phyloP scores from a whole-genome alignment of 2,329 filamentous ascomycete species.

The Cordyceps farinosa region DNA sequence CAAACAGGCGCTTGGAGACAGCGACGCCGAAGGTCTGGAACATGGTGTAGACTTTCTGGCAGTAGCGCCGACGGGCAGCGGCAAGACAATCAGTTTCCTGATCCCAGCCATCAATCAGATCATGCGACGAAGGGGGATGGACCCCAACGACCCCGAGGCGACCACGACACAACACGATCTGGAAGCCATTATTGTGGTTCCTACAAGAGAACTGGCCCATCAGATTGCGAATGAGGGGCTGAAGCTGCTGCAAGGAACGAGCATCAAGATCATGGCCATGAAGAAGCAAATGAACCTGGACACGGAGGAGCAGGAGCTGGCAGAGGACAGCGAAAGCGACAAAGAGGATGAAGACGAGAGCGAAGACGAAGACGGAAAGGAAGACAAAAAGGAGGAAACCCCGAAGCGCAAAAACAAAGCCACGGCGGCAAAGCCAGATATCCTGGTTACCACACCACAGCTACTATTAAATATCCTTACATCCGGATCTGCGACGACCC shows the following conservation, averaged over 20 bases:
- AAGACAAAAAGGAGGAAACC: constrained; percentile 23
- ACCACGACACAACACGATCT: constrained; percentile 43
- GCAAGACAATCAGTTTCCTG: constrained; percentile 91
- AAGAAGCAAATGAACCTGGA: constrained; percentile 76
- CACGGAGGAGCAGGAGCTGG: constrained; percentile 39
- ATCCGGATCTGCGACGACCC: constrained; percentile 40
- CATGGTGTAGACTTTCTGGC: constrained; percentile 70
- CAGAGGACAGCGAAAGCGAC: constrained; percentile 36
- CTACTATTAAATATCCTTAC: constrained; percentile 70
- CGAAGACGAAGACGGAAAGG: constrained; percentile 35
- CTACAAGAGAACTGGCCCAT: constrained; percentile 72
- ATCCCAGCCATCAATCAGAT: constrained; percentile 81
- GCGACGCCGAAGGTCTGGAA: constrained; percentile 30
- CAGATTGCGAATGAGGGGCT: constrained; percentile 83
- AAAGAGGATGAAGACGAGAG: constrained; percentile 36
- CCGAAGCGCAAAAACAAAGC: constrained; percentile 25
- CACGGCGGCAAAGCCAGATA: constrained; percentile 32
- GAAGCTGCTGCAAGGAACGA: constrained; percentile 73
- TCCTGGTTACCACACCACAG: constrained; percentile 45
- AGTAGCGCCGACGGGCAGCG: constrained; percentile 91
- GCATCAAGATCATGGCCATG: constrained; percentile 76
- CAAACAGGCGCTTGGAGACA: constrained; percentile 44
- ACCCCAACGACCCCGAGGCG: constrained; percentile 37
- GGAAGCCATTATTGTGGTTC: constrained; percentile 68
- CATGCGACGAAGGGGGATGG: constrained; percentile 51